phyloP scores from a whole-genome alignment of 2,329 filamentous ascomycete genomes.

The Ilyonectria robusta region DNA sequence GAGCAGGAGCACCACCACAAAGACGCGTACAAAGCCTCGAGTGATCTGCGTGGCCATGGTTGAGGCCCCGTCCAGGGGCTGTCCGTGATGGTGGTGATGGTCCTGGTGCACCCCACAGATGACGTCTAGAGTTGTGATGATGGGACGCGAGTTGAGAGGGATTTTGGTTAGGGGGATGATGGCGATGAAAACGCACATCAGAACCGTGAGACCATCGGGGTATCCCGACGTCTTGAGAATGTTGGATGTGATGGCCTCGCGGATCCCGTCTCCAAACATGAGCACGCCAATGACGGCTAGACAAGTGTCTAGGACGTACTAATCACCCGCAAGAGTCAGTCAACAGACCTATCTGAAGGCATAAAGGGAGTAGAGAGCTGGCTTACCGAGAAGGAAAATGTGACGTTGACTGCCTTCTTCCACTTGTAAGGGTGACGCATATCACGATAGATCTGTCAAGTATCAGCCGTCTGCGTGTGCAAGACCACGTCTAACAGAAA shows the following conservation, averaged over 20 bases:
- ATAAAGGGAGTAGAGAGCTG: neutral
- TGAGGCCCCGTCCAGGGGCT: conserved; percentile 53
- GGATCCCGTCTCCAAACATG: conserved; percentile 94
- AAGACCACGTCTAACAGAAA: neutral
- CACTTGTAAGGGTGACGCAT: conserved; percentile 87
- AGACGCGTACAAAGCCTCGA: conserved; percentile 74
- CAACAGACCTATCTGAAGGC: conserved; percentile 10
- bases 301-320: conserved; percentile 84
- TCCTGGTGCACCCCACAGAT: conserved; percentile 78
- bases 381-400: conserved; percentile 86
- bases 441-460: conserved; percentile 69
- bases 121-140: conserved; percentile 88
- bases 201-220: conserved; percentile 78
- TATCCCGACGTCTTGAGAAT: conserved; percentile 83
- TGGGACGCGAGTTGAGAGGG: conserved; percentile 90
- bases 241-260: conserved; percentile 92
- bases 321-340: neutral
- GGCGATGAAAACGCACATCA: conserved; percentile 88
- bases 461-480: conserved; percentile 13
- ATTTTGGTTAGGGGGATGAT: conserved; percentile 97
- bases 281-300: conserved; percentile 88
- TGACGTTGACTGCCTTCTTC: conserved; percentile 78
- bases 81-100: conserved; percentile 53
- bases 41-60: conserved; percentile 61
- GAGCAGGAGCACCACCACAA: conserved; percentile 80